Evolutionary conservation across 352 stramenopile species (phyloP), one percentile per base, ranked within the genome.

Genomic region (Blastocystis sp.): DNA sequence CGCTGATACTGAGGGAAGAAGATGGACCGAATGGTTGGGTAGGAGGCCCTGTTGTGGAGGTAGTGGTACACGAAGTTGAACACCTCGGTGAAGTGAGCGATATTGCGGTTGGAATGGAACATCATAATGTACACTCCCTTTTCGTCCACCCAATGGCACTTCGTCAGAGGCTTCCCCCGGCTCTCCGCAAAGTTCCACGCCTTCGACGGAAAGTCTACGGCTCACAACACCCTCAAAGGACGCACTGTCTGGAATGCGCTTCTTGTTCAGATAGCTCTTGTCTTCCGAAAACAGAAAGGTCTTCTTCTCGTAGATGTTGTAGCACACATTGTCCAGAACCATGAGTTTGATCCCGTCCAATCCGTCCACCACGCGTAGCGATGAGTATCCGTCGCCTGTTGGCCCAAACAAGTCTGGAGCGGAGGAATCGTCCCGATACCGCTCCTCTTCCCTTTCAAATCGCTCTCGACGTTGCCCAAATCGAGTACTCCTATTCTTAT

Each of bases 1-100:
- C 71, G 39, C 21, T 65, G 24, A n/a, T 66, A 65, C 59, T 81
- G 71, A 4, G 35, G 50, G 35, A 81, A 81, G 71, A 31, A 66
- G 50, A 81, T 63, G 55, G 37, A 50, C 13, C n/a, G 10, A 24
- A 81, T 26, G 9, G 71, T 24, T 21, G 41, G 71, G 33, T 81
- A 81, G 13, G n/a, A 31, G 3, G 39, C 3, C 12, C 37, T 41
- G 33, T 81, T 50, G 37, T 81, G 50, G 16, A 81, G 41, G 37
- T 81, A 81, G 39, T 88, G 78, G 31, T 63, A 88, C 10, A 88
- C 78, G 50, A 78, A 88, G 35, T 88, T 88, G 35, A 88, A 78
- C 16, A 78, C 78, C 35, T 88, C 78, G 16, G 62, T 78, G 26
- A 88, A 78, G 59, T 81, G 71, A 6, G 71, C 71, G 33, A 81